Percentiles rank a stretch among this genome's conserved stretches.
Evolutionary conservation across 2,329 filamentous ascomycete species (phyloP).

Genomic region (Sordariomycetes sp.): DNA sequence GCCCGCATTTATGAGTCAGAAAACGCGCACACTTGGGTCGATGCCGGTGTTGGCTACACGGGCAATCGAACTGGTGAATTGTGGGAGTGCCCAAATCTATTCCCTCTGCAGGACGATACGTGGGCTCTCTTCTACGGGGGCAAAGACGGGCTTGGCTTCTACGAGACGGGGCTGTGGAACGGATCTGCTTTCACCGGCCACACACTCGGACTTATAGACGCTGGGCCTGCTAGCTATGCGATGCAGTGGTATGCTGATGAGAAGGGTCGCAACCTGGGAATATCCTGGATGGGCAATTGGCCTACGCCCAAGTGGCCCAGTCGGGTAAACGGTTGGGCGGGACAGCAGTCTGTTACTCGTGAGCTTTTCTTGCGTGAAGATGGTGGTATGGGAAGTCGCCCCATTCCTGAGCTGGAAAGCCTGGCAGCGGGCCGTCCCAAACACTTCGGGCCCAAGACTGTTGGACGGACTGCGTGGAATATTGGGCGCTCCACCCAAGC

Average conservation of each 20-base stretch:
- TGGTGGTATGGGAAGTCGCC: conserved; percentile 15
- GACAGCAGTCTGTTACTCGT: conserved; percentile 16
- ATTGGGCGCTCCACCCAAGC: conserved; percentile 13
- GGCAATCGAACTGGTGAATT: conserved; percentile 15
- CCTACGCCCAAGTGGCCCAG: conserved; percentile 14
- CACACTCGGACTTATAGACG: conserved; percentile 14
- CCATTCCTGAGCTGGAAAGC: conserved; percentile 12
- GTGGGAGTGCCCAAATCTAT: conserved; percentile 17
- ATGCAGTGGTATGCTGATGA: conserved; percentile 20
- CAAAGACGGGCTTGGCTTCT: conserved; percentile 9
- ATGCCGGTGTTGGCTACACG: conserved; percentile 12
- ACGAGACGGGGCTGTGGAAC: conserved; percentile 14
- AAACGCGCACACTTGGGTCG: conserved; percentile 10
- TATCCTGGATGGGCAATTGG: conserved; percentile 17
- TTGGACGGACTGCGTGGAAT: conserved; percentile 7
- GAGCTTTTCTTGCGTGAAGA: conserved; percentile 17
- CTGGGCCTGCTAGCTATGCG: conserved; percentile 16
- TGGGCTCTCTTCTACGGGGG: conserved; percentile 17
- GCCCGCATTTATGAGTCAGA: conserved; percentile 11
- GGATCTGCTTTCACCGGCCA: conserved; percentile 12
- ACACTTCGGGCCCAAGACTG: conserved; percentile 7
- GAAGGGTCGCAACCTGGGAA: conserved; percentile 14
- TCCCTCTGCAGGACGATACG: conserved; percentile 15
- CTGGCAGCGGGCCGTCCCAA: conserved; percentile 10
- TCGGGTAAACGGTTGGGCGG: conserved; percentile 18